phyloP scores from a whole-genome alignment of 352 stramenopile genomes.

The Globisporangium ultimum region DNA sequence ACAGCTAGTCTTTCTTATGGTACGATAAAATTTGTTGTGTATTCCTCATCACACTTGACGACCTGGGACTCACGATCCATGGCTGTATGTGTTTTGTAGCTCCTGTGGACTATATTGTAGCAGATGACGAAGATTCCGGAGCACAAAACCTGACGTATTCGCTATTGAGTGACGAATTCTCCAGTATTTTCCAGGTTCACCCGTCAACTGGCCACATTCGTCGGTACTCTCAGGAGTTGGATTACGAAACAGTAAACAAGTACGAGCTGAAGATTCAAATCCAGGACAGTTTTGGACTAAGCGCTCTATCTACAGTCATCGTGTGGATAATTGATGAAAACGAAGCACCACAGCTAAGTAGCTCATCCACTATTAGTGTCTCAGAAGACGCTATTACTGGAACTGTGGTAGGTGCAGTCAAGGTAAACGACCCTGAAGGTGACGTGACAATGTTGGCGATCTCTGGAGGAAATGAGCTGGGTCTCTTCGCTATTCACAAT shows the following conservation, averaged over 20 bases:
- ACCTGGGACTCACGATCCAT: neutral
- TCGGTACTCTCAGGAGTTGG: slow-evolving; percentile 11
- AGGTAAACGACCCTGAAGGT: slow-evolving; percentile 4
- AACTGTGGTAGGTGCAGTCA: neutral
- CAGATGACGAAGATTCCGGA: slow-evolving; percentile 9
- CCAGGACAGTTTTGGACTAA: slow-evolving; percentile 16
- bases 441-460: slow-evolving; percentile 3
- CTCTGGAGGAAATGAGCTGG: slow-evolving; percentile 4
- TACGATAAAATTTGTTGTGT: slow-evolving; percentile 10
- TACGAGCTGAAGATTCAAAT: slow-evolving; percentile 25
- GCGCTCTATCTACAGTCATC: slow-evolving; percentile 6
- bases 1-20: slow-evolving; percentile 22
- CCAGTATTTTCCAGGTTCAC: slow-evolving; percentile 8
- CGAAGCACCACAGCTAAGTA: slow-evolving; percentile 19
- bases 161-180: slow-evolving; percentile 3
- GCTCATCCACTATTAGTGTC: slow-evolving; percentile 16
- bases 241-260: slow-evolving; percentile 28
- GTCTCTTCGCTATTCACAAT: slow-evolving; percentile 3
- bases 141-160: slow-evolving; percentile 7
- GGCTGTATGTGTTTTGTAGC: neutral
- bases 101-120: slow-evolving; percentile 9
- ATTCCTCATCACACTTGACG: neutral
- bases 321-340: slow-evolving; percentile 34
- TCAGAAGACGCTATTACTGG: slow-evolving; percentile 15
- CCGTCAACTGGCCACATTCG: slow-evolving; percentile 21